Evolutionary conservation across 306 rosid species (phyloP).

Genomic region (Vigna unguiculata): DNA sequence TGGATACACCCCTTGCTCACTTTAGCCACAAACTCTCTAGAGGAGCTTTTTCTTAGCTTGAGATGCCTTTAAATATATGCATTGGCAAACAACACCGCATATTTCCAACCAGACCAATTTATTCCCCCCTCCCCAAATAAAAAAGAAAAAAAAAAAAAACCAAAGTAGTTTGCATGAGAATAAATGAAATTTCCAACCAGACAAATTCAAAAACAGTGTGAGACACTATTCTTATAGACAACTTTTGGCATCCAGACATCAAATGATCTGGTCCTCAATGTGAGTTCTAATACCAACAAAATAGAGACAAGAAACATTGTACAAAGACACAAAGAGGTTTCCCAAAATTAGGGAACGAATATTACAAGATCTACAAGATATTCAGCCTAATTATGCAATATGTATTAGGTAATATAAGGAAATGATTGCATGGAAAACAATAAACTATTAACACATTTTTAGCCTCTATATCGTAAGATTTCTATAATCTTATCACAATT

Average conservation of each 20-base stretch:
- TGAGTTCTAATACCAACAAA: background rate
- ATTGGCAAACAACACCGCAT: background rate
- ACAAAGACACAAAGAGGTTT: no score
- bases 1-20: constrained; percentile 9
- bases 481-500: background rate
- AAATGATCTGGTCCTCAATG: background rate
- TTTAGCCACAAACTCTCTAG: constrained; percentile 5
- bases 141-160: background rate
- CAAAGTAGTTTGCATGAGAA: background rate
- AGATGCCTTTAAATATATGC: constrained; percentile 18
- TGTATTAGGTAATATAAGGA: background rate
- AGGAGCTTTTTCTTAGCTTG: background rate
- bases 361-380: no score
- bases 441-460: background rate
- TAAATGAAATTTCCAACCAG: constrained; percentile 16
- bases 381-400: no score
- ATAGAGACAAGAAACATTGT: background rate
- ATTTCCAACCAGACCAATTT: background rate
- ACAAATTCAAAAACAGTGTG: background rate
- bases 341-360: no score
- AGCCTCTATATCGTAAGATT: background rate
- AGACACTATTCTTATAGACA: background rate
- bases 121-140: background rate
- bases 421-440: background rate
- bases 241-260: constrained; percentile 1